These are phyloP conservation scores for Ceratobasidium sp. DNA, from an alignment of 1,284 basidiomycete species.

Conservation along the genomic window DNA sequence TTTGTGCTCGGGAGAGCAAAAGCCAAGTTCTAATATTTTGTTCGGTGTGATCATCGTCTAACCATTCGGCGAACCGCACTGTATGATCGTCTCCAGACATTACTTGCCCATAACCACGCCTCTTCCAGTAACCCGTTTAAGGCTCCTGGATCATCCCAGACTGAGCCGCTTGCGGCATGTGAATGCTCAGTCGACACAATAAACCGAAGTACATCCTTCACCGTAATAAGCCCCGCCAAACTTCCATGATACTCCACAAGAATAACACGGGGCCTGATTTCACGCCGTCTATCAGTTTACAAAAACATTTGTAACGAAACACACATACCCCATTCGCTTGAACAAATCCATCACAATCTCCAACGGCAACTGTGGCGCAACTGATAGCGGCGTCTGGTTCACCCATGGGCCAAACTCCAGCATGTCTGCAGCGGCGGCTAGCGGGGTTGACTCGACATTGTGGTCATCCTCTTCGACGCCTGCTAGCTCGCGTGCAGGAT, in stretches of 20 bases:
- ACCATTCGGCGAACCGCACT: conserved; percentile 15
- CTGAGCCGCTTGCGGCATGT: conserved; percentile 52
- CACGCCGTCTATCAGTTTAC: conserved; percentile 26
- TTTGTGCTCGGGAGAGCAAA: background rate
- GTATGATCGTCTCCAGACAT: conserved; percentile 1
- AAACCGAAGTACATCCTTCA: conserved; percentile 94
- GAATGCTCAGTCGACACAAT: conserved; percentile 20
- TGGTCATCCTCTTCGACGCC: conserved; percentile 75
- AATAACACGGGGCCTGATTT: conserved; percentile 86
- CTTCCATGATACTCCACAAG: conserved; percentile 87
- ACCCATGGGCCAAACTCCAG: conserved; percentile 91
- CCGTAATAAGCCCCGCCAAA: conserved; percentile 88
- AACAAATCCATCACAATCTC: conserved; percentile 98
- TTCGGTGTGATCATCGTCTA: conserved; percentile 5
- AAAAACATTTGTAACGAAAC: background rate
- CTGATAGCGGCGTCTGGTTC: conserved; percentile 93
- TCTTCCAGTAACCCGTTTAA: conserved; percentile 55
- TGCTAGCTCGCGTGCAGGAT: conserved; percentile 41
- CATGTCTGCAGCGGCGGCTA: conserved; percentile 66
- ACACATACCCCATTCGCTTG: conserved; percentile 90
- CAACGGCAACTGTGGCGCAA: conserved; percentile 90
- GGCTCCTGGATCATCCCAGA: conserved; percentile 50
- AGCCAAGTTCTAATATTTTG: background rate
- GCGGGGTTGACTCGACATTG: conserved; percentile 59
- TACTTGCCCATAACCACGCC: conserved; percentile 49